A percentile compares a stretch with the other conserved stretches of the same genome.
Conservation (phyloP, 73 alveolate genomes). For the Tetrahymena thermophila region DNA sequence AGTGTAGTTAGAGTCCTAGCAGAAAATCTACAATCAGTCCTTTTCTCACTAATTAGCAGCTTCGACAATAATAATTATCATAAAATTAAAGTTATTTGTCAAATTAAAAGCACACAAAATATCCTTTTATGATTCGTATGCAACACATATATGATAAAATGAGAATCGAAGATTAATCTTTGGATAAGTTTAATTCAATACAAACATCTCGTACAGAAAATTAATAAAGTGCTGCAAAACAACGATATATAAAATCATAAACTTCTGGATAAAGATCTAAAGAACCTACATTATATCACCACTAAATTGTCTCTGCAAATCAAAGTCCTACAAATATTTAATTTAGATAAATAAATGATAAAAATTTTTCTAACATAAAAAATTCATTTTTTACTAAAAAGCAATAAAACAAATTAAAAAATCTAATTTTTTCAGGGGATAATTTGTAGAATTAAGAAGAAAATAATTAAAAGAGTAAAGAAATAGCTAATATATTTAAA, state of each 20-base stretch:
- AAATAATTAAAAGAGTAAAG: neutral
- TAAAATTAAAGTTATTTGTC: neutral
- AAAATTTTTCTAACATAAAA: neutral
- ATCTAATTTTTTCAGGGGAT: neutral
- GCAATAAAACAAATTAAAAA: neutral
- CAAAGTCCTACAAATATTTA: neutral
- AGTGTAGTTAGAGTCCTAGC: neutral
- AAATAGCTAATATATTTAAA: neutral
- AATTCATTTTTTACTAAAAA: neutral
- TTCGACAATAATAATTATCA: neutral
- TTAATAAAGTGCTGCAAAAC: neutral
- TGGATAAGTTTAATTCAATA: neutral
- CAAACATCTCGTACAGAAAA: neutral
- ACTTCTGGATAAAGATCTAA: neutral
- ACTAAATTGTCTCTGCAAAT: neutral
- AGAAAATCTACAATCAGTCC: neutral
- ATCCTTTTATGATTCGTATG: neutral
- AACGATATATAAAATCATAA: neutral
- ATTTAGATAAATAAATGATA: neutral
- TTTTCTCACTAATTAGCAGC: neutral
- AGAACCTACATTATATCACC: neutral
- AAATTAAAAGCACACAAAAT: neutral
- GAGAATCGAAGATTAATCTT: neutral
- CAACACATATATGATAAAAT: neutral
- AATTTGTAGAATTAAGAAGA: neutral